phyloP scores from a whole-genome alignment of 202 grass and related monocot species.

The Carex sylvatica region DNA sequence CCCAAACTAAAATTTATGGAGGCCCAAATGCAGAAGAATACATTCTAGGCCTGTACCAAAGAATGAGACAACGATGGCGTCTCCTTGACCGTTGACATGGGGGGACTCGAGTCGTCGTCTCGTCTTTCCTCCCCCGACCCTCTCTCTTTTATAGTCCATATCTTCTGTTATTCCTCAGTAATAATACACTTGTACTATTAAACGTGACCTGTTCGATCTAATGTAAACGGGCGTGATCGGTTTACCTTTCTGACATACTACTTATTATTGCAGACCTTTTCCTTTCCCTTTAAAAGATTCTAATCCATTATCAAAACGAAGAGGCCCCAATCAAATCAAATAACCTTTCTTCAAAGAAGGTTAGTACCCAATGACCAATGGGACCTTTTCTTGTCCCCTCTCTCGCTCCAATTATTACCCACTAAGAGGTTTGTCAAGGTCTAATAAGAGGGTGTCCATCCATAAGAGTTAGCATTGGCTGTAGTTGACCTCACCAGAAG shows the following conservation, averaged over 20 bases:
- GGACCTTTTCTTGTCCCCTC: background rate
- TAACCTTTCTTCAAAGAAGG: background rate
- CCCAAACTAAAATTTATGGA: too few species aligned
- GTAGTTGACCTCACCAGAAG: background rate
- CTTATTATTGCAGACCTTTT: too few species aligned
- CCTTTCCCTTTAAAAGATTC: too few species aligned
- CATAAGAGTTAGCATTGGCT: background rate
- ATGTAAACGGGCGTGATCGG: background rate
- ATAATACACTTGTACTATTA: background rate
- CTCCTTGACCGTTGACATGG: too few species aligned
- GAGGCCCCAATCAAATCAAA: background rate
- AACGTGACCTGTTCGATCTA: background rate
- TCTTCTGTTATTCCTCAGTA: background rate
- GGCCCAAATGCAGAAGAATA: too few species aligned
- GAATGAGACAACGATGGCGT: too few species aligned
- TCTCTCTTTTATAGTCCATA: background rate
- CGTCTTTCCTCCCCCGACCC: too few species aligned
- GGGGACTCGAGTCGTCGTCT: too few species aligned
- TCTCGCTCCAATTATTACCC: background rate
- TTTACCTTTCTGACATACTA: background rate
- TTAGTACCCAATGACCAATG: too few species aligned
- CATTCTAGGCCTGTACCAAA: too few species aligned
- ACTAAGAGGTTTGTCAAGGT: background rate
- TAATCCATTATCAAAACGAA: too few species aligned
- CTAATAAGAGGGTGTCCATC: background rate